phyloP scores from a whole-genome alignment of 2,329 filamentous ascomycete species.

The Nemania bipapillata region DNA sequence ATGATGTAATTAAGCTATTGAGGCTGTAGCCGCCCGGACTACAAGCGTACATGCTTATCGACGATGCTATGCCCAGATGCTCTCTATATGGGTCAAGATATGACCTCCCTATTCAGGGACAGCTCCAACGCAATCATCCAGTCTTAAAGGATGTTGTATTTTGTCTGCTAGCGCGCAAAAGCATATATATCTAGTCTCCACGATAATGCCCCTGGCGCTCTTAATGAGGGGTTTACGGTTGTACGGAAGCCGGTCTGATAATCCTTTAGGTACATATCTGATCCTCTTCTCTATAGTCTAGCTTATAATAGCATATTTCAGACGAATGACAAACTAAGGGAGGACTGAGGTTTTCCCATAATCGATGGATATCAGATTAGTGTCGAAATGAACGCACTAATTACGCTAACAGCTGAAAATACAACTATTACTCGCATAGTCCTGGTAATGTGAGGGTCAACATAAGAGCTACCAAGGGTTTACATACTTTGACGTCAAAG shows the following conservation, averaged over 20 bases:
- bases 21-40: not conserved
- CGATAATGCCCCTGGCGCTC: not conserved
- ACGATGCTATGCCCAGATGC: not conserved
- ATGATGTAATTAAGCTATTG: constrained; percentile 19
- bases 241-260: not conserved
- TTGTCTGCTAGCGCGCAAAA: not conserved
- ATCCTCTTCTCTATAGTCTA: too few relatives aligned
- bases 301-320: not conserved
- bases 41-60: not conserved
- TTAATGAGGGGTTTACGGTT: not conserved
- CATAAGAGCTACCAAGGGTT: not conserved
- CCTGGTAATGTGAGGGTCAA: not conserved
- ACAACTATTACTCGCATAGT: not conserved
- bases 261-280: not conserved
- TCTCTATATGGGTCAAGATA: not conserved
- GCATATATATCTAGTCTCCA: not conserved
- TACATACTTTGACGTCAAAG: constrained; percentile 7
- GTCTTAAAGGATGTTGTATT: not conserved
- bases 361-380: not conserved
- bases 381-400: not conserved
- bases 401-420: not conserved
- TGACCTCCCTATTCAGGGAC: not conserved
- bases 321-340: not conserved
- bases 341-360: not conserved
- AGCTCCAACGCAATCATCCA: not conserved